Evolutionary conservation across 106 monocot species (phyloP).

Genomic region (Agapanthus africanus): DNA sequence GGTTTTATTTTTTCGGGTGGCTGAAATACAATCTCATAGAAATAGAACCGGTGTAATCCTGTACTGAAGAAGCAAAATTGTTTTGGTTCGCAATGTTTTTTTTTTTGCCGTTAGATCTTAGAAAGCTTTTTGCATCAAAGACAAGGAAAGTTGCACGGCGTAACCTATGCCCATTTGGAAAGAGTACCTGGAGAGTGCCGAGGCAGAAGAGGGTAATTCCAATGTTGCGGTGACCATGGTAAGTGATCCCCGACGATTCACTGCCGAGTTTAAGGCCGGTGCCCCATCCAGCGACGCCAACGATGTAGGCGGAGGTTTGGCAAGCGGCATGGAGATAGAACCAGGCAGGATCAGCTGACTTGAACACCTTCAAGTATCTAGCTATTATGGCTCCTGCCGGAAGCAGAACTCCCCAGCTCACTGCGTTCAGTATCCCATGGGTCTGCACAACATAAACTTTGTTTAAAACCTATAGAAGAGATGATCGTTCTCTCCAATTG

Average conservation of each 20-base stretch:
- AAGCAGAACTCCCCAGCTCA: slow-evolving; percentile 83
- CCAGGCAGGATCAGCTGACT: slow-evolving; percentile 69
- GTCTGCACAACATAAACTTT: slow-evolving; percentile 25
- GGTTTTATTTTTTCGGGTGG: too few relatives aligned
- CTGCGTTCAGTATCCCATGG: slow-evolving; percentile 71
- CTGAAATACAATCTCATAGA: too few relatives aligned
- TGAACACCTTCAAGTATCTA: slow-evolving; percentile 63
- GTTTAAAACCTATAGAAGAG: too few relatives aligned
- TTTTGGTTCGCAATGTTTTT: too few relatives aligned
- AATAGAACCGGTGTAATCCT: too few relatives aligned
- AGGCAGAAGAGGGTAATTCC: slow-evolving; percentile 75
- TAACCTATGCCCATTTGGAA: too few relatives aligned
- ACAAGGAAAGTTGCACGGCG: too few relatives aligned
- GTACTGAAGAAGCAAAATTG: too few relatives aligned
- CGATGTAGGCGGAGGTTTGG: slow-evolving; percentile 57
- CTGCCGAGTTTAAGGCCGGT: slow-evolving; percentile 73
- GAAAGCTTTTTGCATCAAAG: too few relatives aligned
- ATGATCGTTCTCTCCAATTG: too few relatives aligned
- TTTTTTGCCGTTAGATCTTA: too few relatives aligned
- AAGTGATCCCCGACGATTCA: slow-evolving; percentile 56
- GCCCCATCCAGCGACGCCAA: slow-evolving; percentile 82
- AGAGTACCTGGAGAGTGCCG: slow-evolving; percentile 66
- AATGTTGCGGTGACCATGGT: slow-evolving; percentile 45
- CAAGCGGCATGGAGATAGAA: slow-evolving; percentile 77
- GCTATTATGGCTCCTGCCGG: slow-evolving; percentile 69